These are phyloP conservation scores for Ceriops tagal DNA, from an alignment of 345 rosid species.

Conservation along the genomic window DNA sequence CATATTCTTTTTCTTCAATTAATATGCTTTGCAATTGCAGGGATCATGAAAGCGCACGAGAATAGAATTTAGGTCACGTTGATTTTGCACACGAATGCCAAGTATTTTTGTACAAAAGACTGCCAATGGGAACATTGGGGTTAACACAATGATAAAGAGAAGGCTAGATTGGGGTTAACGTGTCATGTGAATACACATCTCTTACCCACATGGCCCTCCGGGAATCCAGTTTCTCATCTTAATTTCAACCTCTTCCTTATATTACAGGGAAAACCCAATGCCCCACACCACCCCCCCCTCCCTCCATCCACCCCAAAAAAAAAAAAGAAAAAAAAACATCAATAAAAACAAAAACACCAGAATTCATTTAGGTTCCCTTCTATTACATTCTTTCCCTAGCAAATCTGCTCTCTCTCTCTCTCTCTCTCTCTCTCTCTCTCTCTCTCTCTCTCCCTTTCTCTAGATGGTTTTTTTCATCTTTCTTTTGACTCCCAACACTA, in stretches of 20 bases:
- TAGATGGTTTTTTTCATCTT: not conserved
- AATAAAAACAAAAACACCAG: not conserved
- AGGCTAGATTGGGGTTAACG: too few species aligned
- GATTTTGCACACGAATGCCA: too few species aligned
- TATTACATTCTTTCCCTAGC: constrained; percentile 1
- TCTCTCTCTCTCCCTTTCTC: not conserved
- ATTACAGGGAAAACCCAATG: not conserved
- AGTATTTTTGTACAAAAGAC: too few species aligned
- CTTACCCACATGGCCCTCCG: not conserved
- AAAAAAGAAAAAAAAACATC: too few species aligned
- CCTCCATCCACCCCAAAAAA: too few species aligned
- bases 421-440: too few species aligned
- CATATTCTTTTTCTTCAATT: constrained; percentile 31
- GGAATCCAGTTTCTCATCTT: constrained; percentile 7
- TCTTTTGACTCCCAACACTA: constrained; percentile 17
- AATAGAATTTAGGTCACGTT: too few species aligned
- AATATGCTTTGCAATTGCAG: too few species aligned
- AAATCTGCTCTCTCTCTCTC: constrained; percentile 1
- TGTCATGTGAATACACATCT: not conserved
- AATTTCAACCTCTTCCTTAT: not conserved
- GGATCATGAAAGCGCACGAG: too few species aligned
- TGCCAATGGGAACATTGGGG: too few species aligned
- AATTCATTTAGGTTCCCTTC: not conserved
- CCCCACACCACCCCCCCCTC: too few species aligned
- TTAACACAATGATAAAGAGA: too few species aligned